phyloP scores from a whole-genome alignment of 352 stramenopile species.

The Peronospora destructor region DNA sequence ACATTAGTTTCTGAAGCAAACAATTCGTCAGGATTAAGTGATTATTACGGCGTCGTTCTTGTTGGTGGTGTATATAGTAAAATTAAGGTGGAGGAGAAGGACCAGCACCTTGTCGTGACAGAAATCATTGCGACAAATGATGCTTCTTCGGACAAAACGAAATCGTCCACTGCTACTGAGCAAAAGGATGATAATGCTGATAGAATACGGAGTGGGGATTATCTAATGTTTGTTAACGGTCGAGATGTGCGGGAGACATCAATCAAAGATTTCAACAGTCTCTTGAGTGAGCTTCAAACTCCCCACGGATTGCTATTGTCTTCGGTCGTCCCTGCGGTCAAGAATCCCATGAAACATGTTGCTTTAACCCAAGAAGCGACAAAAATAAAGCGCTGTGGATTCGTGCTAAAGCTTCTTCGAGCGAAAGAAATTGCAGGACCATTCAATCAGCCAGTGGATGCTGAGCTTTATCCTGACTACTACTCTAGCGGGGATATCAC shows the following conservation, averaged over 20 bases:
- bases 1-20: constrained; percentile 15
- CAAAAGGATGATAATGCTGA: constrained; percentile 24
- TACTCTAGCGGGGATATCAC: constrained; percentile 61
- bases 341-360: constrained; percentile 50
- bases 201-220: constrained; percentile 34
- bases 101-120: constrained; percentile 41
- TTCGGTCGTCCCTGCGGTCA: constrained; percentile 32
- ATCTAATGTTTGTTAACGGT: constrained; percentile 50
- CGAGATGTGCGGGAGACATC: constrained; percentile 35
- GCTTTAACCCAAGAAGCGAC: constrained; percentile 47
- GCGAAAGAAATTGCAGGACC: constrained; percentile 68
- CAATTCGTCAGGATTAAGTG: constrained; percentile 9
- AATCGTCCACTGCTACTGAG: constrained; percentile 5
- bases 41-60: constrained; percentile 52
- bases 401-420: constrained; percentile 69
- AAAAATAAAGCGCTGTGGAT: constrained; percentile 59
- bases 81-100: constrained; percentile 35
- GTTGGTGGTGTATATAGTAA: constrained; percentile 30
- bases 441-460: constrained; percentile 83
- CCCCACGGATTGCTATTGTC: constrained; percentile 61
- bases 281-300: constrained; percentile 19
- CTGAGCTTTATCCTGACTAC: constrained; percentile 80
- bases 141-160: constrained; percentile 8
- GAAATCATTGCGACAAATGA: constrained; percentile 15
- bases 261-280: constrained; percentile 26